Evolutionary conservation across 176 grass and related monocot genomes (phyloP).

Genomic region (Chrysopogon serrulatus): DNA sequence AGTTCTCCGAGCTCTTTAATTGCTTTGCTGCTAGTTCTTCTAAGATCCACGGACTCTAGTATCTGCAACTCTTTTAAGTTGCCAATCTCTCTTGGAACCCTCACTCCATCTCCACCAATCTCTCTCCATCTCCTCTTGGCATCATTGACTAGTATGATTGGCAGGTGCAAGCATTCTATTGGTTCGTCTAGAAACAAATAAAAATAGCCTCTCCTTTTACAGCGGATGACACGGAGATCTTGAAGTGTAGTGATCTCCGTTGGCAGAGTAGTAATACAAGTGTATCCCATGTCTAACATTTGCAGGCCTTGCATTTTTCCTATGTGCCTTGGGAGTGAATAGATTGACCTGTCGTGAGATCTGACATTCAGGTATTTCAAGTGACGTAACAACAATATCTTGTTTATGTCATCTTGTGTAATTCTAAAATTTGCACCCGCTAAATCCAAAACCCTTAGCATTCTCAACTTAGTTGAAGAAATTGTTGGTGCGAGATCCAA

Average conservation of each 20-base stretch:
- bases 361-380: background rate
- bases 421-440: background rate
- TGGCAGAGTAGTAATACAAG: background rate
- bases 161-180: background rate
- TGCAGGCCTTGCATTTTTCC: background rate
- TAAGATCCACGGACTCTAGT: background rate
- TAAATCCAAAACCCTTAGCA: background rate
- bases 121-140: too few relatives aligned
- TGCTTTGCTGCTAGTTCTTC: background rate
- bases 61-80: background rate
- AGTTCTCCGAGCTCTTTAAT: background rate
- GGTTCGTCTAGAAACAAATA: background rate
- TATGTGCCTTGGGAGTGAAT: background rate
- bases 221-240: background rate
- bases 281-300: background rate
- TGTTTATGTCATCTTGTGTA: background rate
- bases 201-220: background rate
- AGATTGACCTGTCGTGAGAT: fast-evolving
- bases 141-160: background rate
- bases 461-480: background rate
- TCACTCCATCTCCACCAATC: background rate
- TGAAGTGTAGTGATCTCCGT: background rate
- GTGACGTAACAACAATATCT: background rate
- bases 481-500: background rate
- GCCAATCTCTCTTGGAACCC: background rate